Conservation (phyloP, 768 basidiomycete genomes). For the Hydnomerulius pinastri region DNA sequence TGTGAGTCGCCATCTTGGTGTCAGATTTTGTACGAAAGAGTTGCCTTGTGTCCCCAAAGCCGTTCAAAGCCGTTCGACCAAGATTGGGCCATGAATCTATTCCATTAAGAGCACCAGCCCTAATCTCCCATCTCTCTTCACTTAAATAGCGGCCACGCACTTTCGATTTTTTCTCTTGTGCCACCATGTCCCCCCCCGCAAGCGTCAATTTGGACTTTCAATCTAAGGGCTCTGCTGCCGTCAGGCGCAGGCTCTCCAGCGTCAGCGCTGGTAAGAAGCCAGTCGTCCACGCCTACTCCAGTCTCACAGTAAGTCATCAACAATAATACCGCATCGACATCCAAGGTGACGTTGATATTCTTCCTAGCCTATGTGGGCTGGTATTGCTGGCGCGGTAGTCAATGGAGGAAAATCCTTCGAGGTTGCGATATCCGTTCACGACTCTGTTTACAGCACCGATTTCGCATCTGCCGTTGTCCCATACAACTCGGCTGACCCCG, state of each 20-base stretch:
- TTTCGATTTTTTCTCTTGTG: constrained; percentile 19
- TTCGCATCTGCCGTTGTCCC: constrained; percentile 61
- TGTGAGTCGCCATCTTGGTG: constrained; percentile 11
- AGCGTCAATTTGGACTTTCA: constrained; percentile 50
- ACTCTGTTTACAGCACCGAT: constrained; percentile 84
- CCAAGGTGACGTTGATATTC: constrained; percentile 13
- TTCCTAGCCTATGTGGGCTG: constrained; percentile 84
- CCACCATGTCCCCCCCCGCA: constrained; percentile 50
- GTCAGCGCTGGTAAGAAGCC: constrained; percentile 50
- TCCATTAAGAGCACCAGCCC: constrained; percentile 6
- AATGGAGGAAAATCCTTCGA: constrained; percentile 64
- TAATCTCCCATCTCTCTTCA: constrained; percentile 1
- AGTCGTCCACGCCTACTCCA: constrained; percentile 57
- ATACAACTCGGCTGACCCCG: constrained; percentile 50
- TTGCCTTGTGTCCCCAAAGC: constrained; percentile 2
- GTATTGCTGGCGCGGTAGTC: constrained; percentile 64
- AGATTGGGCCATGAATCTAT: constrained; percentile 10
- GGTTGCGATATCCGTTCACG: constrained; percentile 78
- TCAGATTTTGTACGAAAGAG: constrained; percentile 8
- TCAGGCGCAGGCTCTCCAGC: constrained; percentile 70
- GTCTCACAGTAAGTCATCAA: constrained; percentile 57
- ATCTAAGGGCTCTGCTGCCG: constrained; percentile 63
- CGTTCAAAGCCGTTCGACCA: constrained; percentile 5
- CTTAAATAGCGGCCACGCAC: constrained; percentile 37
- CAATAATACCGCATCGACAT: neutral